These are phyloP conservation scores for Metschnikowia lachancei DNA, from an alignment of 805 yeast species.

Conservation along the genomic window DNA sequence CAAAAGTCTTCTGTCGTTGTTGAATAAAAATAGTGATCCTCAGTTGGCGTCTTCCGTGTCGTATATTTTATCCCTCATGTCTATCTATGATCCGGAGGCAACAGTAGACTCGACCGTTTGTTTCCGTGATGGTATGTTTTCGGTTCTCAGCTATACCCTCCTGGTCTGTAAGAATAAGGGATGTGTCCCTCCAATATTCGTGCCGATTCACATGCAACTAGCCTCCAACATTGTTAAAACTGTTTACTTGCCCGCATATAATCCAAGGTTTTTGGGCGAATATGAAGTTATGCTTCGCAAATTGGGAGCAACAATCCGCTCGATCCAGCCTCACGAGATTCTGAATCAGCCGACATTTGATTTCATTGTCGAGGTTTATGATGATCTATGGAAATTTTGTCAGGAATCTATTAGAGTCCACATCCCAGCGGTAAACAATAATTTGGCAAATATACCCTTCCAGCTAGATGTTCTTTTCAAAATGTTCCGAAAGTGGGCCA, in stretches of 20 bases:
- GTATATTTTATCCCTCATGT: conserved; percentile 38
- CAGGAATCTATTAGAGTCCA: conserved; percentile 26
- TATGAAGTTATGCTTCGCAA: conserved; percentile 23
- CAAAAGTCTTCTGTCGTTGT: conserved; percentile 28
- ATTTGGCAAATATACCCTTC: conserved; percentile 24
- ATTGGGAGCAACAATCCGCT: conserved; percentile 22
- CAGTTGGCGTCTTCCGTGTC: conserved; percentile 35
- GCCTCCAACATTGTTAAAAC: conserved; percentile 35
- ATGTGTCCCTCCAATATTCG: conserved; percentile 16
- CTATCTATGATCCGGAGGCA: conserved; percentile 44
- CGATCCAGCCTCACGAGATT: conserved; percentile 6
- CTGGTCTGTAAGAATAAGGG: conserved; percentile 14
- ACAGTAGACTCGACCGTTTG: conserved; percentile 36
- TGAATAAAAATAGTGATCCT: conserved; percentile 31
- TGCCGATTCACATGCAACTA: conserved; percentile 34
- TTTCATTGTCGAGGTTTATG: conserved; percentile 23
- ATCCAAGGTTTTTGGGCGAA: conserved; percentile 32
- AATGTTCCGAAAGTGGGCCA: conserved; percentile 37
- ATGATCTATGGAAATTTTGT: conserved; percentile 25
- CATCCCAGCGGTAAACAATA: conserved; percentile 27
- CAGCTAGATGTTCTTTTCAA: conserved; percentile 36
- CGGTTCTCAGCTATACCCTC: conserved; percentile 31
- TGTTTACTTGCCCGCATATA: conserved; percentile 37
- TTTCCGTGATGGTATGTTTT: conserved; percentile 41
- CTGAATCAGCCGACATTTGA: conserved; percentile 11